A percentile compares a stretch with the other conserved stretches of the same genome.
These are phyloP conservation scores for Clavariopsis aquatica DNA, from an alignment of 495 filamentous ascomycete species.

Conservation along the genomic window DNA sequence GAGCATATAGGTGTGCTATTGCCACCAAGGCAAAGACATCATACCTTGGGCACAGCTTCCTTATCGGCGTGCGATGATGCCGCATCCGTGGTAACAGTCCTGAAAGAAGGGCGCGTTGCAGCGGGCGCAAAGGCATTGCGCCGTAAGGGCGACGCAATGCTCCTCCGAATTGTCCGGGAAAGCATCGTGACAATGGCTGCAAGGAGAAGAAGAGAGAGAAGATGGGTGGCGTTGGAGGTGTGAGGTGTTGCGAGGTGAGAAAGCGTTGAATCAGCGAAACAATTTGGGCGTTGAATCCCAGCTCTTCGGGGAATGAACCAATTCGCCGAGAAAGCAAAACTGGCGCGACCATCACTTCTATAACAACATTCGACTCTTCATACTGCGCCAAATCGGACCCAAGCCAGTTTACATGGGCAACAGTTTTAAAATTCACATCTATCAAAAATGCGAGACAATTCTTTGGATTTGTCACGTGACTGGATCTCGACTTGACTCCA, in stretches of 20 bases:
- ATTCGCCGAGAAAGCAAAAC: background rate
- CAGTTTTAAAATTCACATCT: too few relatives aligned
- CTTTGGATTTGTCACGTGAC: background rate
- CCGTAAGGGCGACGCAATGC: constrained; percentile 54
- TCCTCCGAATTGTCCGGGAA: constrained; percentile 41
- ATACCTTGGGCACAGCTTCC: constrained; percentile 71
- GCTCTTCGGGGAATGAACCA: constrained; percentile 7
- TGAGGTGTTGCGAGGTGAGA: background rate
- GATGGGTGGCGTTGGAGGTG: constrained; percentile 13
- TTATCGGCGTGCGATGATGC: constrained; percentile 87
- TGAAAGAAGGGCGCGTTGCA: constrained; percentile 53
- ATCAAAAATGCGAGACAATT: background rate
- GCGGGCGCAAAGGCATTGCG: constrained; percentile 57
- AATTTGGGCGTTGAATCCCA: constrained; percentile 27
- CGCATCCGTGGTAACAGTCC: constrained; percentile 91
- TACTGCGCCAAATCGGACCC: background rate
- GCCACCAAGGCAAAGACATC: constrained; percentile 9
- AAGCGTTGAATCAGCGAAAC: constrained; percentile 18
- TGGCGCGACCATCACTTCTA: background rate
- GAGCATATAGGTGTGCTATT: background rate
- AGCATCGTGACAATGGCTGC: constrained; percentile 37
- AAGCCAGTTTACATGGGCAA: too few relatives aligned
- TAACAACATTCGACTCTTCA: background rate
- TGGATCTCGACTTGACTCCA: too few relatives aligned
- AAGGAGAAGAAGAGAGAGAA: constrained; percentile 14